Evolutionary conservation across 805 yeast genomes (phyloP), one percentile per base, ranked within the genome.

Genomic region (Ogataea haglerorum): DNA sequence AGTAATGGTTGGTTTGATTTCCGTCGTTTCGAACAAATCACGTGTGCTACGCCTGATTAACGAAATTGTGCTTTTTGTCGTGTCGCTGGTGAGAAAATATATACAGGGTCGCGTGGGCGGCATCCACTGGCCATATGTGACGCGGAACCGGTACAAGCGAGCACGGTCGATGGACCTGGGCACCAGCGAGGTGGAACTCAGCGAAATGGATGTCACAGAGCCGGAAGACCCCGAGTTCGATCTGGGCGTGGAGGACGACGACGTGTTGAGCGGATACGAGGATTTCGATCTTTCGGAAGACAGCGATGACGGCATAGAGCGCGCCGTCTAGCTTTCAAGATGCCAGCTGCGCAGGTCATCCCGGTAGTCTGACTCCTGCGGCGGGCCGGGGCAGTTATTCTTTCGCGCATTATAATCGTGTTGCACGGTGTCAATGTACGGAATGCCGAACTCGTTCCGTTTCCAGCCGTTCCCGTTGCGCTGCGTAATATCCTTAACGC

Each of bases 401-500:
- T 18, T 27, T 19, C 25, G 33, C 14, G 22, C 24, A 30, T 10
- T 22, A 30, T 40, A 41, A n/a, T 56, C 58, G 26, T 47, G 40
- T 18, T 48, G 54, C 10, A 59, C 27, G 10, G 68, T 48, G 43
- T 71, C 77, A 16, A 71, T 59, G 39, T 65, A 54, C 22, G 64
- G 60, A 6, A 60, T 47, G 1, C 78, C 76, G 39, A 69, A 73
- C 30, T 69, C 73, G 40, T 72, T 69, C 38, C 63, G 64, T 21
- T 73, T 76, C 82, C 82, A 81, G 2, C 88, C 93, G 37, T 76
- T 75, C 1, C 86, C 85, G 22, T 85, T 84, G 30, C 49, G 44
- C 21, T 75, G 71, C 42, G 86, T 73, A 2, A 90, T 83, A 59
- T 87, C 95, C 23, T 79, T 78, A 9, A 89, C 71, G 47, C 90